phyloP scores from a whole-genome alignment of 2,329 filamentous ascomycete species.

The Talaromyces sp. region DNA sequence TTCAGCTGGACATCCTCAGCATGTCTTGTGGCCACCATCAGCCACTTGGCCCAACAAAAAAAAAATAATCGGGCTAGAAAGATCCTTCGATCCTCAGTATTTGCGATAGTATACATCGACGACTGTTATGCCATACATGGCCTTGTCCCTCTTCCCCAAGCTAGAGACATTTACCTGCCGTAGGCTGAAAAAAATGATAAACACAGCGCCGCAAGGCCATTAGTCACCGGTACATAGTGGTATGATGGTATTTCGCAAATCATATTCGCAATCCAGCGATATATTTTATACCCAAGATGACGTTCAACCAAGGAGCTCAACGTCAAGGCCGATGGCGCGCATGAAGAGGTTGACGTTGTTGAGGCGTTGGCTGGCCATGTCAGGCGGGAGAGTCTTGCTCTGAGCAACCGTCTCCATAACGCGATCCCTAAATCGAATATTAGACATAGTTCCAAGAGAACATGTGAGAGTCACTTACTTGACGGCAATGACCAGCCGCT shows the following conservation, averaged over 20 bases:
- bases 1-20: background rate
- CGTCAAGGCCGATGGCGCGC: conserved; percentile 96
- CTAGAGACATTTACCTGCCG: background rate
- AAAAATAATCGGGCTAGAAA: conserved; percentile 9
- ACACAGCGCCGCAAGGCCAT: background rate
- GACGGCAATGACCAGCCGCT: conserved; percentile 86
- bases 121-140: background rate
- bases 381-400: conserved; percentile 81
- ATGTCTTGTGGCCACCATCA: background rate
- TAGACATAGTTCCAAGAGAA: conserved; percentile 16
- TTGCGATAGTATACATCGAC: conserved; percentile 4
- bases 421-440: conserved; percentile 57
- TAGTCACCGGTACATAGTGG: background rate
- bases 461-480: conserved; percentile 53
- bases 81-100: background rate
- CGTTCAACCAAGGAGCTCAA: conserved; percentile 62
- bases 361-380: conserved; percentile 77
- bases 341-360: conserved; percentile 97
- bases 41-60: background rate
- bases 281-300: background rate
- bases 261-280: background rate
- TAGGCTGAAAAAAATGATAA: conserved; percentile 3
- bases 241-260: background rate
- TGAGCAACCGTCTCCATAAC: conserved; percentile 92
- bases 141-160: background rate